Percentiles rank a stretch among this genome's conserved stretches.
Conservation (phyloP, 2,329 filamentous ascomycete species). For the Aspergillus pseudoglaucus region DNA sequence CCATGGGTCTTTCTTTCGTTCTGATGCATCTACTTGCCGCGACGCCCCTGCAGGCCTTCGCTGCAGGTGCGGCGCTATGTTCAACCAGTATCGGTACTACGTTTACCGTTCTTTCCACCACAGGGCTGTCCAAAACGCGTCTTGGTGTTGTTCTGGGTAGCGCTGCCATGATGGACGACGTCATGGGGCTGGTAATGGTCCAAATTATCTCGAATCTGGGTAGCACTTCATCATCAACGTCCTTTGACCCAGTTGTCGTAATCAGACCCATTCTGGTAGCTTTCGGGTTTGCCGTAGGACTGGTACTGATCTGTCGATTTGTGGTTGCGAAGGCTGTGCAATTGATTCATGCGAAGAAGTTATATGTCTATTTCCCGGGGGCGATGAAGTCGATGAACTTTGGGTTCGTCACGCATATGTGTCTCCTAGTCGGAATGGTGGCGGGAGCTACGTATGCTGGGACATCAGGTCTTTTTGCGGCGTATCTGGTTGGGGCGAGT, state of each 20-base stretch:
- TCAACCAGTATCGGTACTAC: conserved; percentile 66
- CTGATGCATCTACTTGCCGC: conserved; percentile 44
- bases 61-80: conserved; percentile 63
- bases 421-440: conserved; percentile 42
- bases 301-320: conserved; percentile 21
- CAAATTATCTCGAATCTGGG: conserved; percentile 63
- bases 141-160: conserved; percentile 59
- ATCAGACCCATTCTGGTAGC: conserved; percentile 49
- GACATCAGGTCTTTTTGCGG: conserved; percentile 51
- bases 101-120: conserved; percentile 56
- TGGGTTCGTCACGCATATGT: conserved; percentile 39
- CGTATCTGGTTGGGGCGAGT: conserved; percentile 50
- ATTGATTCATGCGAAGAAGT: conserved; percentile 2
- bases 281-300: conserved; percentile 24
- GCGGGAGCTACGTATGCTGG: conserved; percentile 48
- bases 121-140: conserved; percentile 45
- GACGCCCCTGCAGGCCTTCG: conserved; percentile 56
- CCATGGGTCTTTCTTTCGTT: conserved; percentile 58
- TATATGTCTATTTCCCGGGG: conserved; percentile 2
- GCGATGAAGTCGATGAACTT: conserved; percentile 11
- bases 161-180: conserved; percentile 62
- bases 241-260: conserved; percentile 37
- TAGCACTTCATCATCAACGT: conserved; percentile 11
- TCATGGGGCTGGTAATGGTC: conserved; percentile 70
- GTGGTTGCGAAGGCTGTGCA: conserved; percentile 8